These are phyloP conservation scores for Blastobotrys aristatus DNA, from an alignment of 1,139 yeast species.

Conservation along the genomic window DNA sequence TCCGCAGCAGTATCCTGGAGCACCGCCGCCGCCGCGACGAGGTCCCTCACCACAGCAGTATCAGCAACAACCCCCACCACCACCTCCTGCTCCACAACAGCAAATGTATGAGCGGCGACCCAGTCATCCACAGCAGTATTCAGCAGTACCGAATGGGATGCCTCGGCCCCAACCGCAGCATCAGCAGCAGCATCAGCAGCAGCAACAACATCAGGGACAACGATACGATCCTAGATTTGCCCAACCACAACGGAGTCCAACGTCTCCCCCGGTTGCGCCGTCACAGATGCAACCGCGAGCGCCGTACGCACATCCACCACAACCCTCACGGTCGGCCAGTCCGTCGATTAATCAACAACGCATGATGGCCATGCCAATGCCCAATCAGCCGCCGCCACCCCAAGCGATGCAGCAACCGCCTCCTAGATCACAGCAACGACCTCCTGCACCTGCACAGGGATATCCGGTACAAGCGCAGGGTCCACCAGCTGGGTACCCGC, in stretches of 20 bases:
- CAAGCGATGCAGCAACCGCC: constrained; percentile 5
- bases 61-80: not conserved
- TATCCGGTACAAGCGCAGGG: not conserved
- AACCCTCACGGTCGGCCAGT: not conserved
- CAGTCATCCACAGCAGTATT: not conserved
- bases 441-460: constrained; percentile 7
- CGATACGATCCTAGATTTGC: not conserved
- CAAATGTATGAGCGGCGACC: not conserved
- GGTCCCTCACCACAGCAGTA: not conserved
- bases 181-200: too few relatives aligned
- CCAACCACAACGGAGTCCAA: not conserved
- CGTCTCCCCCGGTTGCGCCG: not conserved
- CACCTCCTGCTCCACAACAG: not conserved
- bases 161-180: not conserved
- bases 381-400: too few relatives aligned
- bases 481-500: not conserved
- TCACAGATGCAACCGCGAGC: not conserved
- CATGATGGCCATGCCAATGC: not conserved
- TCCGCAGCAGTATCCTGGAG: not conserved
- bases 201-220: too few relatives aligned
- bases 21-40: constrained; percentile 10
- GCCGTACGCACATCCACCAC: not conserved
- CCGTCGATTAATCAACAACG: not conserved
- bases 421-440: constrained; percentile 1
- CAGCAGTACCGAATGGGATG: too few relatives aligned